These are phyloP conservation scores for Phytopythium delawarense DNA, from an alignment of 352 stramenopile genomes.

Conservation along the genomic window DNA sequence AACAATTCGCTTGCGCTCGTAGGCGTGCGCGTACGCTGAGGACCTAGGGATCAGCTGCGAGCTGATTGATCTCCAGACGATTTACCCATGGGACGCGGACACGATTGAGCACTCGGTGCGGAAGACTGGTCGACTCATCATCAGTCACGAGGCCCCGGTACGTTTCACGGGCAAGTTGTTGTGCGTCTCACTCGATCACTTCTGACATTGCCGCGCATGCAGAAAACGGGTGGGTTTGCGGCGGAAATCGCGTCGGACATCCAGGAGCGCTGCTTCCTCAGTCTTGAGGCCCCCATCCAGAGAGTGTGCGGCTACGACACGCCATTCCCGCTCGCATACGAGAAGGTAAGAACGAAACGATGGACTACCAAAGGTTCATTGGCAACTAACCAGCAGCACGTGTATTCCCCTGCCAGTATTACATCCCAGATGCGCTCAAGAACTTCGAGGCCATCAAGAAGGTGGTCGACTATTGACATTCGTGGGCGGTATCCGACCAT, in stretches of 20 bases:
- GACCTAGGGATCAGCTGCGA: slow-evolving; percentile 95
- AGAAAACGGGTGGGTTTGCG: slow-evolving; percentile 92
- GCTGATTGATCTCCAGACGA: slow-evolving; percentile 97
- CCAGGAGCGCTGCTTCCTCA: slow-evolving; percentile 94
- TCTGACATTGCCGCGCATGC: slow-evolving; percentile 5
- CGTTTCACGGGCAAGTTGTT: slow-evolving; percentile 15
- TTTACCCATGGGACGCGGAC: slow-evolving; percentile 96
- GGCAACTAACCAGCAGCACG: not conserved
- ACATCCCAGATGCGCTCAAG: slow-evolving; percentile 92
- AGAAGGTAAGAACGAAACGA: slow-evolving; percentile 68
- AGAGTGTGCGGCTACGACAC: slow-evolving; percentile 95
- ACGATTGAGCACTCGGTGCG: slow-evolving; percentile 93
- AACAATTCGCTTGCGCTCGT: not conserved
- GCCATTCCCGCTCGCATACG: slow-evolving; percentile 95
- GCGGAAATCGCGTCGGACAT: slow-evolving; percentile 95
- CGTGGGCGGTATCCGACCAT: not conserved
- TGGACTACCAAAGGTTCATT: not conserved
- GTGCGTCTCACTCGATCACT: slow-evolving; percentile 3
- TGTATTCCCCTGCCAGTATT: slow-evolving; percentile 40
- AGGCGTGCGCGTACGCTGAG: slow-evolving; percentile 83
- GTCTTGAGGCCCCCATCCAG: slow-evolving; percentile 94
- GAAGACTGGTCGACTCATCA: slow-evolving; percentile 95
- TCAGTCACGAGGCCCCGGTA: slow-evolving; percentile 96
- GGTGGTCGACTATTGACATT: slow-evolving; percentile 84
- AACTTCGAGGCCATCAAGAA: slow-evolving; percentile 95